phyloP scores from a whole-genome alignment of 345 rosid species.

The Limnanthes douglasii region DNA sequence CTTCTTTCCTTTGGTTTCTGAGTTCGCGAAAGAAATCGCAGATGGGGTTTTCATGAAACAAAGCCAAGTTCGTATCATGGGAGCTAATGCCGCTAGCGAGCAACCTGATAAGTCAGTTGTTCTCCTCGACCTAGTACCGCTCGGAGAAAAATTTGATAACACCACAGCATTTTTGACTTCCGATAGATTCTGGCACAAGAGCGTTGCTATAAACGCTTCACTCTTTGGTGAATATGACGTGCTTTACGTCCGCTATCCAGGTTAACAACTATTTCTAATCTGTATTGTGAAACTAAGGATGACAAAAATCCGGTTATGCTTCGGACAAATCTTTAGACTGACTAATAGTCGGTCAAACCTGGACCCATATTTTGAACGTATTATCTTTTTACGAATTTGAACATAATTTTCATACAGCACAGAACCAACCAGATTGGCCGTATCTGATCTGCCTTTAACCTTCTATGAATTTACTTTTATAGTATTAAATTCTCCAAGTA shows the following conservation, averaged over 20 bases:
- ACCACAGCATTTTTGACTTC: constrained; percentile 61
- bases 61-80: constrained; percentile 92
- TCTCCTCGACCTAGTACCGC: constrained; percentile 81
- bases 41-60: constrained; percentile 87
- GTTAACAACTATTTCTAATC: constrained; percentile 7
- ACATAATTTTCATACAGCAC: too few species aligned
- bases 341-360: too few species aligned
- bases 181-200: constrained; percentile 81
- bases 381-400: too few species aligned
- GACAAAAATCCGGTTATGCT: too few species aligned
- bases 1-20: constrained; percentile 91
- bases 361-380: too few species aligned
- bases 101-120: constrained; percentile 76
- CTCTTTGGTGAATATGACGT: constrained; percentile 70
- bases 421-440: too few species aligned
- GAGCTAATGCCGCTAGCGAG: constrained; percentile 78
- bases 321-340: too few species aligned
- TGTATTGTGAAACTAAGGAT: too few species aligned
- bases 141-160: constrained; percentile 61
- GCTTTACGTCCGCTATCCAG: constrained; percentile 73
- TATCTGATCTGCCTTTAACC: too few species aligned
- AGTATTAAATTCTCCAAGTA: too few species aligned
- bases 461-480: too few species aligned
- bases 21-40: constrained; percentile 67
- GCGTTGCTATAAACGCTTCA: constrained; percentile 44